These are phyloP conservation scores for Keqinozyma sinolaborantium DNA, from an alignment of 1,139 yeast genomes.

Conservation along the genomic window DNA sequence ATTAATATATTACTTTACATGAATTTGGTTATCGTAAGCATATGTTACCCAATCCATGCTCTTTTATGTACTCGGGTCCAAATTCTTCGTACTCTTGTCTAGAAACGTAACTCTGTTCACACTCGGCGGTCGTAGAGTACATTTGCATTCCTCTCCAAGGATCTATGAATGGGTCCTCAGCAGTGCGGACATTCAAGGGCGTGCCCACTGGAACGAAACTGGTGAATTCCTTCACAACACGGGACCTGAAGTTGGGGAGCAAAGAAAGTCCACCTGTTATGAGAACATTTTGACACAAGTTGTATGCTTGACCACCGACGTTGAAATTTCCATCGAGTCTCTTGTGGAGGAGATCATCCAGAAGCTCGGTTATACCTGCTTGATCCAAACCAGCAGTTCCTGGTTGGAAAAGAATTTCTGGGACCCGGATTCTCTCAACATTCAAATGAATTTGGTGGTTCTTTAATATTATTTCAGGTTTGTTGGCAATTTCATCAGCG, in stretches of 20 bases:
- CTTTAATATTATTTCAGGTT: slow-evolving; percentile 42
- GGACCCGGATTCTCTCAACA: slow-evolving; percentile 86
- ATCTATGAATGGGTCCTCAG: slow-evolving; percentile 68
- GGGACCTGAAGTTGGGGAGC: slow-evolving; percentile 60
- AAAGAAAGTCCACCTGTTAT: slow-evolving; percentile 83
- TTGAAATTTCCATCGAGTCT: slow-evolving; percentile 53
- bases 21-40: slow-evolving; percentile 17
- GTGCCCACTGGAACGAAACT: slow-evolving; percentile 69
- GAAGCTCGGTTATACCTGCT: slow-evolving; percentile 81
- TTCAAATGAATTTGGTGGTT: slow-evolving; percentile 85
- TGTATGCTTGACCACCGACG: slow-evolving; percentile 52
- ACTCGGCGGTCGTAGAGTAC: slow-evolving; percentile 58
- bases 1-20: neutral
- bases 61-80: slow-evolving; percentile 88
- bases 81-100: slow-evolving; percentile 77
- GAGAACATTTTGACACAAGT: slow-evolving; percentile 60
- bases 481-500: slow-evolving; percentile 40
- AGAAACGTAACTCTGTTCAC: slow-evolving; percentile 52
- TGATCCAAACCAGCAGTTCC: slow-evolving; percentile 93
- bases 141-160: slow-evolving; percentile 95
- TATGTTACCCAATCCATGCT: slow-evolving; percentile 76
- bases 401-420: slow-evolving; percentile 93
- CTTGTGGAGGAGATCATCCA: slow-evolving; percentile 61
- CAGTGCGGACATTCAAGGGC: slow-evolving; percentile 57
- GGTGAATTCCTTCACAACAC: slow-evolving; percentile 66